Evolutionary conservation across 2,329 filamentous ascomycete genomes (phyloP).

Genomic region (Diaporthe aspalathi): DNA sequence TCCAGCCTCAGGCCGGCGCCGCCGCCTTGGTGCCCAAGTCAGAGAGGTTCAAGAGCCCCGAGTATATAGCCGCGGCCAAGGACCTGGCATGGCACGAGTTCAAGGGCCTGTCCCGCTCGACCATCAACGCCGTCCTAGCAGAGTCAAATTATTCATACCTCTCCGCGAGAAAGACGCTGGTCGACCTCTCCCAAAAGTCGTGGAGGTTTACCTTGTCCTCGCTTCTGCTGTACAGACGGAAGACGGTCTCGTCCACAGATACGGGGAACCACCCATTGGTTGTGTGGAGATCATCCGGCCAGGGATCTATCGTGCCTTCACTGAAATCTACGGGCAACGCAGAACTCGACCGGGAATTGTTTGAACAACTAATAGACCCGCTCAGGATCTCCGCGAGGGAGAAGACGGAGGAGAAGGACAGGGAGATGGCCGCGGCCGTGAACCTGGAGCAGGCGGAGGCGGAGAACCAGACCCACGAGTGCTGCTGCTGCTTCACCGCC

Average conservation of each 20-base stretch:
- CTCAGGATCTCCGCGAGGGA: slow-evolving; percentile 58
- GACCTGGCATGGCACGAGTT: slow-evolving; percentile 80
- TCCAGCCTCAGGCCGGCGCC: slow-evolving; percentile 46
- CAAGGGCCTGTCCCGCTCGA: slow-evolving; percentile 76
- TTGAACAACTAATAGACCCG: slow-evolving; percentile 66
- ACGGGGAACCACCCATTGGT: slow-evolving; percentile 72
- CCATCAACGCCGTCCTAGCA: slow-evolving; percentile 81
- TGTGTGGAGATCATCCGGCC: slow-evolving; percentile 67
- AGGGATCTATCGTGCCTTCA: slow-evolving; percentile 67
- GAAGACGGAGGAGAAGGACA: slow-evolving; percentile 63
- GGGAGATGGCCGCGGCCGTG: slow-evolving; percentile 61
- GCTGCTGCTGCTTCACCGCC: slow-evolving; percentile 81
- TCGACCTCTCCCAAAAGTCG: slow-evolving; percentile 76
- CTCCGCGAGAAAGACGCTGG: slow-evolving; percentile 75
- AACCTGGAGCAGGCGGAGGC: slow-evolving; percentile 71
- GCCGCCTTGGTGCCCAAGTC: slow-evolving; percentile 59
- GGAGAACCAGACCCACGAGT: slow-evolving; percentile 71
- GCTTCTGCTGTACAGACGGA: slow-evolving; percentile 73
- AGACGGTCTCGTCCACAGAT: slow-evolving; percentile 63
- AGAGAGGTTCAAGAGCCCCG: slow-evolving; percentile 74
- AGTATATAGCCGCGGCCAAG: slow-evolving; percentile 77
- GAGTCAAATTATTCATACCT: slow-evolving; percentile 85
- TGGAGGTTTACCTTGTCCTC: slow-evolving; percentile 81
- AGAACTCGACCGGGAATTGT: slow-evolving; percentile 73
- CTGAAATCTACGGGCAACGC: slow-evolving; percentile 74